A percentile compares a stretch with the other conserved stretches of the same genome.
Conservation (phyloP, 1,284 basidiomycete species). For the Amylostereum areolatum region DNA sequence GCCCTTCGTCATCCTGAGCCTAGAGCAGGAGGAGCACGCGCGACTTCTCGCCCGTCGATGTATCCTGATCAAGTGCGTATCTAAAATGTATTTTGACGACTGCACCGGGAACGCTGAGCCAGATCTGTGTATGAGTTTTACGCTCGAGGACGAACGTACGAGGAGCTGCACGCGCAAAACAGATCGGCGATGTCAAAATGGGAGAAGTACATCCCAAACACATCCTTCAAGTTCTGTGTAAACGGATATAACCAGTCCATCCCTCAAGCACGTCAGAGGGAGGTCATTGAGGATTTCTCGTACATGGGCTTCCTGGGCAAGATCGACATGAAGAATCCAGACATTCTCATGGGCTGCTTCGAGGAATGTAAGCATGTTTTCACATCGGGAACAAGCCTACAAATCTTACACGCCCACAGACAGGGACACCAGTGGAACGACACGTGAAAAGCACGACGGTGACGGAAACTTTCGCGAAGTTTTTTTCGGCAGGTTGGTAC, state of each 20-base stretch:
- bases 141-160: slow-evolving; percentile 62
- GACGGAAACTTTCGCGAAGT: slow-evolving; percentile 66
- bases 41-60: slow-evolving; percentile 71
- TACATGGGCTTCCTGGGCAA: slow-evolving; percentile 84
- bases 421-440: slow-evolving; percentile 37
- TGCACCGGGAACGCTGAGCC: slow-evolving; percentile 1
- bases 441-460: slow-evolving; percentile 45
- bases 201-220: slow-evolving; percentile 53
- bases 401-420: slow-evolving; percentile 29
- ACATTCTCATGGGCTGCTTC: slow-evolving; percentile 74
- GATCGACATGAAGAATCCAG: slow-evolving; percentile 80
- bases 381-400: background rate
- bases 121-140: slow-evolving; percentile 80
- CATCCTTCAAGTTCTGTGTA: slow-evolving; percentile 80
- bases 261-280: slow-evolving; percentile 54
- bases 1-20: slow-evolving; percentile 70
- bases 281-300: slow-evolving; percentile 75
- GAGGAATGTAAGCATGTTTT: slow-evolving; percentile 77
- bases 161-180: slow-evolving; percentile 62
- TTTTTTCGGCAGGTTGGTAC: slow-evolving; percentile 82
- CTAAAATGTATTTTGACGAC: background rate
- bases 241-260: slow-evolving; percentile 75
- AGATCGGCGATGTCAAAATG: slow-evolving; percentile 45
- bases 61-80: slow-evolving; percentile 76
- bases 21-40: slow-evolving; percentile 73